phyloP scores from a whole-genome alignment of 2,329 filamentous ascomycete species.

The Tricladium varicosporioides region DNA sequence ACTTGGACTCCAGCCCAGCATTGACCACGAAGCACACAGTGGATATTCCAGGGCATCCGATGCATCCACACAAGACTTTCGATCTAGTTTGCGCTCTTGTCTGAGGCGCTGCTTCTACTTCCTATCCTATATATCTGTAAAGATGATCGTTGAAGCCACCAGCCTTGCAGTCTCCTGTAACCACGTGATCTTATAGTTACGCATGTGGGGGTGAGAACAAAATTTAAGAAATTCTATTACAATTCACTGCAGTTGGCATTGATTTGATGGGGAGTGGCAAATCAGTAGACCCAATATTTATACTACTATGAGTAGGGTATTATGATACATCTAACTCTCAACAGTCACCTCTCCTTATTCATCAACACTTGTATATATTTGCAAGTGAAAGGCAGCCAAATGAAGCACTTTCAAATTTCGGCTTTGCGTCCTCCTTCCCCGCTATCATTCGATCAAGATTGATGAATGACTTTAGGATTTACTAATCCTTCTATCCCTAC shows the following conservation, averaged over 20 bases:
- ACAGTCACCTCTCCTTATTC: conserved; percentile 3
- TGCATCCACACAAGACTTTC: too few relatives aligned
- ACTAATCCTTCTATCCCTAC: conserved; percentile 38
- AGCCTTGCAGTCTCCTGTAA: neutral
- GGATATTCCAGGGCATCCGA: too few relatives aligned
- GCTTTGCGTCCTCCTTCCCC: conserved; percentile 18
- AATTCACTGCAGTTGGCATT: too few relatives aligned
- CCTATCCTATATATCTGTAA: neutral
- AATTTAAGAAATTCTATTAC: too few relatives aligned
- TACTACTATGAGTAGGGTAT: neutral
- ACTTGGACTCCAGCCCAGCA: too few relatives aligned
- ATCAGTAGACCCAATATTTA: too few relatives aligned
- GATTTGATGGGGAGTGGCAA: too few relatives aligned
- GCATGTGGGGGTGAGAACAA: neutral
- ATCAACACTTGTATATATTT: conserved; percentile 13
- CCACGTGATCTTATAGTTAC: neutral
- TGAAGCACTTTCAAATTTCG: conserved; percentile 37
- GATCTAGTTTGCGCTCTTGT: too few relatives aligned
- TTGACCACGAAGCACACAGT: too few relatives aligned
- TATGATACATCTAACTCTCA: conserved; percentile 12
- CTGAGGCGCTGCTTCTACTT: too few relatives aligned
- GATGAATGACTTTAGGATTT: conserved; percentile 14
- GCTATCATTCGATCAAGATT: conserved; percentile 3
- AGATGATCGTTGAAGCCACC: neutral
- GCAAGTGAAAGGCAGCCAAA: conserved; percentile 27